These are phyloP conservation scores for Chytridium lagenaria DNA, from an alignment of 371 early-diverging fungal genomes.

Conservation along the genomic window DNA sequence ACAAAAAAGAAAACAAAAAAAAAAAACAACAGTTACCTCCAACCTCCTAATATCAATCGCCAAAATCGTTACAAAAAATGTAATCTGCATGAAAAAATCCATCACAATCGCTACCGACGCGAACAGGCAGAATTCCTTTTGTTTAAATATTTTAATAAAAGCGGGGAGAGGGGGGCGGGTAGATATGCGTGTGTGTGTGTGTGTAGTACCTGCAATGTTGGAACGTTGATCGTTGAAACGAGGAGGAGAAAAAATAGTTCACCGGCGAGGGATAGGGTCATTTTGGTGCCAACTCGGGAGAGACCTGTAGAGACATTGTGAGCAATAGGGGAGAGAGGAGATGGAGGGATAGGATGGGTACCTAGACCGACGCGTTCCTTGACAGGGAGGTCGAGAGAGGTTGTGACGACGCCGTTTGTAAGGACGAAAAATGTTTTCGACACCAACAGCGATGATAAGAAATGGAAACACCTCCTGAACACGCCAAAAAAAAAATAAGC, in stretches of 20 bases:
- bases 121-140: constrained; percentile 75
- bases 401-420: constrained; percentile 71
- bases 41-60: constrained; percentile 77
- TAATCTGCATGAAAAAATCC: constrained; percentile 72
- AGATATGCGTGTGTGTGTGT: no score
- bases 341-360: constrained; percentile 6
- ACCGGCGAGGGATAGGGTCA: constrained; percentile 63
- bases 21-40: constrained; percentile 54
- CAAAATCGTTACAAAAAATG: constrained; percentile 73
- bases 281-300: constrained; percentile 65
- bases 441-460: constrained; percentile 69
- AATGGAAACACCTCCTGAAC: constrained; percentile 67
- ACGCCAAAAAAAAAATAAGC: neutral
- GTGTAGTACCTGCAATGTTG: constrained; percentile 62
- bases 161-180: no score
- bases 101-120: constrained; percentile 67
- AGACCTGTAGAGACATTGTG: constrained; percentile 58
- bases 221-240: constrained; percentile 62
- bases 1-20: neutral
- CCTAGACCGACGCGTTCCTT: constrained; percentile 69
- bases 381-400: constrained; percentile 70
- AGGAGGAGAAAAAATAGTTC: constrained; percentile 62
- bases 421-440: constrained; percentile 76
- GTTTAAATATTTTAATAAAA: neutral
- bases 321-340: no score